Evolutionary conservation across 2,329 filamentous ascomycete genomes (phyloP).

Genomic region (Aspergillus neoniger): DNA sequence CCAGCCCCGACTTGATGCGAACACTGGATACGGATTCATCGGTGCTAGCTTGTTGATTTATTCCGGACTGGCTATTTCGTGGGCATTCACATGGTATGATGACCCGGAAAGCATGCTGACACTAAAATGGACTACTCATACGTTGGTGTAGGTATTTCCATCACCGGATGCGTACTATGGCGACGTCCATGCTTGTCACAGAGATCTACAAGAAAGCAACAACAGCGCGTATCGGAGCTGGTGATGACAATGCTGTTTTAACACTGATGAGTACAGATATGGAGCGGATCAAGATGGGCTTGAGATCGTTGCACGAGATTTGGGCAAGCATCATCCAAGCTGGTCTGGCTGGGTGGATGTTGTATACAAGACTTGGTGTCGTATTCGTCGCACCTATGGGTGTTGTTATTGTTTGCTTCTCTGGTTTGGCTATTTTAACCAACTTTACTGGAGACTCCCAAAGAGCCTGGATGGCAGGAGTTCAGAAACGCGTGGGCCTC

Average conservation of each 20-base stretch:
- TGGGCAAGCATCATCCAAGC: slow-evolving; percentile 14
- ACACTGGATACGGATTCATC: slow-evolving; percentile 27
- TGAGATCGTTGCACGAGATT: slow-evolving; percentile 9
- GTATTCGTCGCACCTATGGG: slow-evolving; percentile 11
- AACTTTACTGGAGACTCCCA: slow-evolving; percentile 26
- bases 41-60: slow-evolving; percentile 23
- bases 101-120: neutral
- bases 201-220: slow-evolving; percentile 10
- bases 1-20: slow-evolving; percentile 12
- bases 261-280: slow-evolving; percentile 20
- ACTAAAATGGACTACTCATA: neutral
- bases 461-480: slow-evolving; percentile 21
- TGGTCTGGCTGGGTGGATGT: slow-evolving; percentile 11
- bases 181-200: slow-evolving; percentile 9
- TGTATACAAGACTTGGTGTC: slow-evolving; percentile 10
- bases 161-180: slow-evolving; percentile 13
- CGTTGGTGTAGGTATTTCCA: slow-evolving; percentile 14
- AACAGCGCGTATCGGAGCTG: neutral
- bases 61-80: slow-evolving; percentile 18
- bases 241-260: slow-evolving; percentile 10
- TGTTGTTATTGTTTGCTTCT: slow-evolving; percentile 19
- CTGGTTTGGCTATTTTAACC: slow-evolving; percentile 22
- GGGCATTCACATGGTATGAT: slow-evolving; percentile 17
- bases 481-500: slow-evolving; percentile 31
- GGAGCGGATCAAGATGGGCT: slow-evolving; percentile 13